Percentiles rank a stretch among this genome's conserved stretches.
Evolutionary conservation across 2,329 filamentous ascomycete genomes (phyloP).

Genomic region (Magnaporthales sp.): DNA sequence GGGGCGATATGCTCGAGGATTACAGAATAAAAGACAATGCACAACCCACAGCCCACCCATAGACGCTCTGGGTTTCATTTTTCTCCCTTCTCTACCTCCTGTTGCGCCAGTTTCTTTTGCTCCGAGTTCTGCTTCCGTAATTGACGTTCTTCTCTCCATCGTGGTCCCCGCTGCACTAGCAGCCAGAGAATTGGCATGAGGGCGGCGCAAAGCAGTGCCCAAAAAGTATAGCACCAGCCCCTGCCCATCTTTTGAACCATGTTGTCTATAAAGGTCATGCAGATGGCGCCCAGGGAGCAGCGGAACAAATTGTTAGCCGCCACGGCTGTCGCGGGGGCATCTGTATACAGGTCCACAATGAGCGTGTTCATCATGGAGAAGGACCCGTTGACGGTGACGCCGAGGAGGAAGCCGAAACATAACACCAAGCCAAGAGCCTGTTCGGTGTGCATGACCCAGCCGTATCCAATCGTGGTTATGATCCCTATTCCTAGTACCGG

Average conservation of each 20-base stretch:
- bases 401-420: conserved; percentile 47
- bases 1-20: not conserved
- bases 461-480: conserved; percentile 43
- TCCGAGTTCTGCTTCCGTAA: conserved; percentile 19
- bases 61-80: not conserved
- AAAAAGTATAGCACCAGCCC: conserved; percentile 55
- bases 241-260: conserved; percentile 49
- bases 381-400: conserved; percentile 48
- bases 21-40: not conserved
- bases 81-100: not conserved
- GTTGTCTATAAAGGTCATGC: conserved; percentile 48
- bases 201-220: conserved; percentile 39
- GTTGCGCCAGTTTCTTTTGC: conserved; percentile 19
- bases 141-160: conserved; percentile 32
- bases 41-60: not conserved
- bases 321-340: conserved; percentile 51
- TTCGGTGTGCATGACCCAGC: conserved; percentile 34
- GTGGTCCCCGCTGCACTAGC: conserved; percentile 41
- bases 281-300: conserved; percentile 51
- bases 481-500: conserved; percentile 47
- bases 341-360: conserved; percentile 54
- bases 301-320: conserved; percentile 56
- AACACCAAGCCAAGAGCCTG: conserved; percentile 40
- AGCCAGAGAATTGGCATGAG: conserved; percentile 40
- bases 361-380: conserved; percentile 57